Evolutionary conservation across 2,329 filamentous ascomycete species (phyloP), one percentile per base, ranked within the genome.

Genomic region (Ciborinia camelliae): DNA sequence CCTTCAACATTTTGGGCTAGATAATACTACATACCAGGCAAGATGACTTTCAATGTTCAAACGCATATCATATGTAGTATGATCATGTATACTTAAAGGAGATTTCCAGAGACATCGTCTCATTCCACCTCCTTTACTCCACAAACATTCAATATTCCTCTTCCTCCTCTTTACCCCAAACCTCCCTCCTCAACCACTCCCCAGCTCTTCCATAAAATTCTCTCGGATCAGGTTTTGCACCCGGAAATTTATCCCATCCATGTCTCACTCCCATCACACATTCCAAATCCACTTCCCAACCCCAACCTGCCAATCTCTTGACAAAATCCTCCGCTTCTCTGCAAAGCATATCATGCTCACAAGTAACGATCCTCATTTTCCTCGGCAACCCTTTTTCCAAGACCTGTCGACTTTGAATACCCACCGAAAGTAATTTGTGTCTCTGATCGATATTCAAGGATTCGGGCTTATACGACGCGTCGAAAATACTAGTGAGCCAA

Each of bases 201-300:
- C 43, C 62, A 45, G 47, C 55, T 28, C 39, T 53, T 5, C 37
- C 47, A 64, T 64, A 64, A 45, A 60, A 51, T 28, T 43, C 37
- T 20, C 48, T 45, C 23, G 62, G 62, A 51, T 61, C 55, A 14
- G 62, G 62, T 3, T 43, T 61, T 23, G 55, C 48, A 6, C 35
- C 3, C 4, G 62, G 62, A 20, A 45, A 68, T 28, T 71, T 71
- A 61, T 73, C 71, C 69, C 70, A 72, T 14, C 63, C 70, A 69
- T 73, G 69, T 9, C 55, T 55, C 18, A 71, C 69, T 2, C 66
- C 69, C 12, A 63, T 53, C 20, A 72, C 70, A 47, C 55, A 66
- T 48, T 66, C 66, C 28, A 68, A 67, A 39, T 68, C 67, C 2
- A 71, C 68, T 45, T 59, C 65, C 63, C 69, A 67, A n/a, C 71